Evolutionary conservation across 768 basidiomycete species (phyloP).

Genomic region (Gloeopeniophorella convolvens): DNA sequence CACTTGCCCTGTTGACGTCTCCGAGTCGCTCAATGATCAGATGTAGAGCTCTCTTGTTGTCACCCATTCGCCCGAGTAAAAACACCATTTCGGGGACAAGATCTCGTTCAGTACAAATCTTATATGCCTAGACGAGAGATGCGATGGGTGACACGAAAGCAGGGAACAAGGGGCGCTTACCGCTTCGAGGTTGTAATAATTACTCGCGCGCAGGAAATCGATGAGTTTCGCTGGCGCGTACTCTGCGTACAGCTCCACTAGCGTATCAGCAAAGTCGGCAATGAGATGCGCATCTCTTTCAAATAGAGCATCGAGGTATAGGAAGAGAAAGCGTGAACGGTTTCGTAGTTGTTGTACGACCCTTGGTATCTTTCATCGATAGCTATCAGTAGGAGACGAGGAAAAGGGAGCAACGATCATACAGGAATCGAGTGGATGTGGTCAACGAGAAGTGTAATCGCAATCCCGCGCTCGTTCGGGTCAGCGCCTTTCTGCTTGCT

Average conservation of each 20-base stretch:
- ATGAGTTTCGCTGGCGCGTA: slow-evolving; percentile 73
- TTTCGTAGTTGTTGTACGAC: slow-evolving; percentile 83
- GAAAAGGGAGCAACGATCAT: slow-evolving; percentile 25
- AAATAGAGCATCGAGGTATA: slow-evolving; percentile 88
- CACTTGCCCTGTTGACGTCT: slow-evolving; percentile 77
- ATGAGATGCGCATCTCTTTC: slow-evolving; percentile 79
- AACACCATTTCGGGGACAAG: slow-evolving; percentile 97
- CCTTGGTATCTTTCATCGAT: slow-evolving; percentile 57
- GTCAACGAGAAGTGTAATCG: slow-evolving; percentile 83
- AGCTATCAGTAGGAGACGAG: not conserved
- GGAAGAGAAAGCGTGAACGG: slow-evolving; percentile 77
- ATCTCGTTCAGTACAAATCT: slow-evolving; percentile 77
- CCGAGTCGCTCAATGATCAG: slow-evolving; percentile 93
- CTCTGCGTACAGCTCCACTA: slow-evolving; percentile 91
- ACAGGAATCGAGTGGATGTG: slow-evolving; percentile 97
- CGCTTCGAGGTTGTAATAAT: slow-evolving; percentile 83
- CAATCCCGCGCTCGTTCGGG: slow-evolving; percentile 53
- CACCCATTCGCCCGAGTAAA: slow-evolving; percentile 93
- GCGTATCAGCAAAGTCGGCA: slow-evolving; percentile 76
- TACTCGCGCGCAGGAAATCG: slow-evolving; percentile 87
- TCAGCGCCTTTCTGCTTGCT: slow-evolving; percentile 43
- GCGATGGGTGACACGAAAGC: not conserved
- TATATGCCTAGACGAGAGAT: slow-evolving; percentile 61
- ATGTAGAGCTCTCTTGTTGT: slow-evolving; percentile 89
- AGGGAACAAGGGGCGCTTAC: slow-evolving; percentile 32